phyloP scores from a whole-genome alignment of 2,329 filamentous ascomycete genomes.

The Calonectria pauciramosa region DNA sequence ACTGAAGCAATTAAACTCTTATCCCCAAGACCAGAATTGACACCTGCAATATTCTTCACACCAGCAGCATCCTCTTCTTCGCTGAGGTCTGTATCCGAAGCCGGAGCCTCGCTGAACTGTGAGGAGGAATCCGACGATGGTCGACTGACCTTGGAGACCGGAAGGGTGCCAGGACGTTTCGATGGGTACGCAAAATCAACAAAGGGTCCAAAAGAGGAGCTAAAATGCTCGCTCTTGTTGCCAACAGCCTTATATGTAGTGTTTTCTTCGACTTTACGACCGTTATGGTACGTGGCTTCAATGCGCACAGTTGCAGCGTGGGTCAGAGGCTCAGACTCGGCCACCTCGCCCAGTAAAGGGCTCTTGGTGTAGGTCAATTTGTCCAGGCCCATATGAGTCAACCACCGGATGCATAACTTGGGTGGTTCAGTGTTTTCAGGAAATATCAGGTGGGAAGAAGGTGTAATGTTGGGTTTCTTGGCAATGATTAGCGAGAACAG shows the following conservation, averaged over 20 bases:
- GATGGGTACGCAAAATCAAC: conserved; percentile 30
- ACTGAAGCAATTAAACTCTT: background rate
- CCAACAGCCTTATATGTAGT: conserved; percentile 22
- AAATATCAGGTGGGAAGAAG: conserved; percentile 43
- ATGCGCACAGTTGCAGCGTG: conserved; percentile 38
- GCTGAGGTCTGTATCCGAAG: background rate
- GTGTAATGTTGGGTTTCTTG: conserved; percentile 30
- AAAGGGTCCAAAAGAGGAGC: conserved; percentile 32
- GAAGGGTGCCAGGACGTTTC: conserved; percentile 26
- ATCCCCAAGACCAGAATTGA: background rate
- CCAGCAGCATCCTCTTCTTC: background rate
- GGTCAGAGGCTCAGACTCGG: conserved; percentile 36
- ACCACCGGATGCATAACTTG: conserved; percentile 41
- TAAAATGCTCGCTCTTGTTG: background rate
- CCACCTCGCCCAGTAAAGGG: background rate
- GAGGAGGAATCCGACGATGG: background rate
- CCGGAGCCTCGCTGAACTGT: background rate
- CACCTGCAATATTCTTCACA: background rate
- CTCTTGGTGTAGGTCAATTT: conserved; percentile 43
- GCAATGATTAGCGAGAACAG: conserved; percentile 24
- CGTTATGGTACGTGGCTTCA: conserved; percentile 22
- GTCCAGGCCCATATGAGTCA: conserved; percentile 46
- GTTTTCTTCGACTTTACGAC: conserved; percentile 14
- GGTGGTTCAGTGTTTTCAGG: conserved; percentile 22
- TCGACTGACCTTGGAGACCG: background rate